phyloP scores from a whole-genome alignment of 2,329 filamentous ascomycete genomes.

The Epichloe festucae region DNA sequence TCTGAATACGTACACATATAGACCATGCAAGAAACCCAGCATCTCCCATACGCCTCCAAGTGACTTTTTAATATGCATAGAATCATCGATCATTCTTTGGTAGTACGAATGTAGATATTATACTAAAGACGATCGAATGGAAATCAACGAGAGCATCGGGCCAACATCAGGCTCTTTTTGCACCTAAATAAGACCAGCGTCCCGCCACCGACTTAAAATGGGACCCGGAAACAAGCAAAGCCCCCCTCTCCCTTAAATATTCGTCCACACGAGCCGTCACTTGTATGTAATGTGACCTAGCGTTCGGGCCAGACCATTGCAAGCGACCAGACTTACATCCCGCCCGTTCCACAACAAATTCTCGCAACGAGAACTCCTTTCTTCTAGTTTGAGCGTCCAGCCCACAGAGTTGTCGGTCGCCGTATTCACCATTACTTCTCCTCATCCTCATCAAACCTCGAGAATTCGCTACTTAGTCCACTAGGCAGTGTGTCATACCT shows the following conservation, averaged over 20 bases:
- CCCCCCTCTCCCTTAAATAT: neutral
- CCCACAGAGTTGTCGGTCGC: neutral
- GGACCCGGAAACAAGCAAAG: neutral
- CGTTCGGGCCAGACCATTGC: neutral
- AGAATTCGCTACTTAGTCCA: neutral
- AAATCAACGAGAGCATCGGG: neutral
- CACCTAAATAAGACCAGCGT: neutral
- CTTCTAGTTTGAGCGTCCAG: neutral
- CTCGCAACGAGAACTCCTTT: constrained; percentile 1
- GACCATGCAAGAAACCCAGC: too few relatives aligned
- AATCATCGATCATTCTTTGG: too few relatives aligned
- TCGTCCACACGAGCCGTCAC: neutral
- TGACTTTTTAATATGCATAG: too few relatives aligned
- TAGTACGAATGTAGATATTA: too few relatives aligned
- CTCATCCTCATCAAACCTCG: neutral
- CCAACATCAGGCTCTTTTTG: neutral
- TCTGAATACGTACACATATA: too few relatives aligned
- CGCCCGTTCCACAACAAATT: constrained; percentile 8
- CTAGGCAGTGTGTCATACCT: neutral
- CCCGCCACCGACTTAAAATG: neutral
- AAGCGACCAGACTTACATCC: constrained; percentile 1
- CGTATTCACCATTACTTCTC: neutral
- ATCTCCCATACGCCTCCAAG: too few relatives aligned
- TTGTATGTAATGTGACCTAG: neutral
- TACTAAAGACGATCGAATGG: too few relatives aligned